Evolutionary conservation across 306 rosid genomes (phyloP).

Genomic region (Pterocarpus macrocarpus): DNA sequence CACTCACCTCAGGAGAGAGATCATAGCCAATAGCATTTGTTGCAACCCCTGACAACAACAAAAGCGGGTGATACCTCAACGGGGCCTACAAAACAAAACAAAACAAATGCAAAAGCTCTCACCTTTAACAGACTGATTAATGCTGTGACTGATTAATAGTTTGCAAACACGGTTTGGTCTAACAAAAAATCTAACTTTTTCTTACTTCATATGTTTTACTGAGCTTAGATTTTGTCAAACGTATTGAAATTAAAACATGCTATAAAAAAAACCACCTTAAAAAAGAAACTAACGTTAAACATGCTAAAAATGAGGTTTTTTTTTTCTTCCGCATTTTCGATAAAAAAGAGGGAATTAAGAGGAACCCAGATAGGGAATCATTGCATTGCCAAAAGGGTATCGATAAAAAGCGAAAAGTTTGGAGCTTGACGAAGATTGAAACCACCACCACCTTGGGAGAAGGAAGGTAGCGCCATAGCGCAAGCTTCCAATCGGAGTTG

Average conservation of each 20-base stretch:
- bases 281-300: constrained; percentile 14
- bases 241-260: neutral
- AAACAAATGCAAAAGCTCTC: constrained; percentile 12
- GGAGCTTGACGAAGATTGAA: constrained; percentile 14
- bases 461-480: constrained; percentile 95
- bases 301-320: neutral
- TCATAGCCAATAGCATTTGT: constrained; percentile 92
- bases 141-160: neutral
- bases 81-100: constrained; percentile 58
- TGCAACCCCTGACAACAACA: constrained; percentile 84
- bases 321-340: neutral
- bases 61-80: constrained; percentile 83
- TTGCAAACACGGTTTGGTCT: neutral
- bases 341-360: constrained; percentile 28
- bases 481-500: constrained; percentile 85
- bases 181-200: neutral
- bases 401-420: neutral
- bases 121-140: neutral
- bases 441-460: constrained; percentile 60
- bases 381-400: constrained; percentile 42
- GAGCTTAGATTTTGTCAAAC: neutral
- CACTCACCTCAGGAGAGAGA: constrained; percentile 81
- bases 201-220: neutral
- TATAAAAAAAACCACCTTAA: constrained; percentile 7
- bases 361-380: constrained; percentile 32